These are phyloP conservation scores for Rhynchosporium graminicola DNA, from an alignment of 2,329 filamentous ascomycete species.

Conservation along the genomic window DNA sequence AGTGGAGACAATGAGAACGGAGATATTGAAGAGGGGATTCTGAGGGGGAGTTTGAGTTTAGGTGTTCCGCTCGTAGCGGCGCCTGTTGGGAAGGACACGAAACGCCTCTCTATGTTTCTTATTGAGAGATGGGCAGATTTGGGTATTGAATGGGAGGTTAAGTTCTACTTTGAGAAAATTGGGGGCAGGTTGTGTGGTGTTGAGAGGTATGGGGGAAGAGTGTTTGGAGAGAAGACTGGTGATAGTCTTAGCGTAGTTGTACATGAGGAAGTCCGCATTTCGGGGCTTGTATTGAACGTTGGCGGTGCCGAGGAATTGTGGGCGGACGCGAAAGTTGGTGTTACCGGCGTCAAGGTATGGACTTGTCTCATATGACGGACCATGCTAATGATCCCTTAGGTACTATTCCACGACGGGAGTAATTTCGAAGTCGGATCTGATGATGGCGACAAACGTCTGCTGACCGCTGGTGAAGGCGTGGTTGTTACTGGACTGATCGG, in stretches of 20 bases:
- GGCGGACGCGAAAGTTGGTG: constrained; percentile 15
- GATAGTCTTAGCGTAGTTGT: constrained; percentile 3
- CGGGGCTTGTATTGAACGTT: constrained; percentile 19
- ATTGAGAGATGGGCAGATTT: constrained; percentile 16
- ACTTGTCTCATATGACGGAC: not conserved
- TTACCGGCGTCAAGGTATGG: constrained; percentile 21
- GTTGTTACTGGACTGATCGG: constrained; percentile 20
- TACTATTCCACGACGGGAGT: constrained; percentile 15
- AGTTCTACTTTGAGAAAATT: constrained; percentile 17
- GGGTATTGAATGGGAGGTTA: constrained; percentile 9
- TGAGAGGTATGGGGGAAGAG: not conserved
- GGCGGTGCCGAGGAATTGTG: constrained; percentile 9
- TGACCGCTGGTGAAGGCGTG: constrained; percentile 13
- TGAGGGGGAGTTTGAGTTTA: constrained; percentile 14
- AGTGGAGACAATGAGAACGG: not conserved
- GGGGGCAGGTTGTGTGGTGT: constrained; percentile 18
- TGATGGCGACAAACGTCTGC: constrained; percentile 17
- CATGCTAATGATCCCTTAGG: not conserved
- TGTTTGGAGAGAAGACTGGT: constrained; percentile 4
- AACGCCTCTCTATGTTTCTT: constrained; percentile 12
- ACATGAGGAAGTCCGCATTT: not conserved
- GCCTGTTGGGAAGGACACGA: constrained; percentile 14
- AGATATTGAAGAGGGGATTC: constrained; percentile 1
- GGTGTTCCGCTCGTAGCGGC: constrained; percentile 21
- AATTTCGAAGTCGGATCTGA: constrained; percentile 10